phyloP scores from a whole-genome alignment of 176 grass and related monocot species.

The Triticum dicoccoides region DNA sequence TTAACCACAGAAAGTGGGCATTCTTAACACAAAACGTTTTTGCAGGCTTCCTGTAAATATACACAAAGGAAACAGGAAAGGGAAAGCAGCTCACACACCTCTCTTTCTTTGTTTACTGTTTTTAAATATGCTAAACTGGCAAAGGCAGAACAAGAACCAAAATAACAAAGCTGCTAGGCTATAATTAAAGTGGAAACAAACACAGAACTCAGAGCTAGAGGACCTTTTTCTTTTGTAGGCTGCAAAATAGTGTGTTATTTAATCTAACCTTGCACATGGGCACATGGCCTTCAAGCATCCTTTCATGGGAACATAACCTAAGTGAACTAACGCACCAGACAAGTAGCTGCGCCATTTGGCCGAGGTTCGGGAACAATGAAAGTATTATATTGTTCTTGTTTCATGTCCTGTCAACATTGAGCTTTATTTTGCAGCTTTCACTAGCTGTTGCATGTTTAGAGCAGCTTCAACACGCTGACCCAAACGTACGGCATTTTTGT shows the following conservation, averaged over 20 bases:
- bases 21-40: constrained; percentile 20
- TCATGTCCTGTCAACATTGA: neutral
- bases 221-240: constrained; percentile 28
- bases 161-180: constrained; percentile 44
- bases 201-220: constrained; percentile 33
- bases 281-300: constrained; percentile 37
- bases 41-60: constrained; percentile 34
- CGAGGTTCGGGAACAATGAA: neutral
- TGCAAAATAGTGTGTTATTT: constrained; percentile 14
- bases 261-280: constrained; percentile 18
- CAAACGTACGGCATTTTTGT: too few relatives aligned
- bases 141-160: constrained; percentile 40
- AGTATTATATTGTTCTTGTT: neutral
- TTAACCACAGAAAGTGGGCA: neutral
- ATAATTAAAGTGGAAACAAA: constrained; percentile 49
- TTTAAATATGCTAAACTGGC: constrained; percentile 38
- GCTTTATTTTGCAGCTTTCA: neutral
- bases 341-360: constrained; percentile 4
- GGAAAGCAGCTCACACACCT: constrained; percentile 27
- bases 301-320: constrained; percentile 1
- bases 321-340: constrained; percentile 4
- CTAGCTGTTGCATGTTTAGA: neutral
- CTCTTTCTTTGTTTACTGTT: constrained; percentile 28
- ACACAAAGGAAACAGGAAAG: constrained; percentile 37
- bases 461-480: too few relatives aligned